Percentiles rank a stretch among this genome's conserved stretches.
These are phyloP conservation scores for Tremella mesenterica DNA, from an alignment of 768 basidiomycete genomes.

Conservation along the genomic window DNA sequence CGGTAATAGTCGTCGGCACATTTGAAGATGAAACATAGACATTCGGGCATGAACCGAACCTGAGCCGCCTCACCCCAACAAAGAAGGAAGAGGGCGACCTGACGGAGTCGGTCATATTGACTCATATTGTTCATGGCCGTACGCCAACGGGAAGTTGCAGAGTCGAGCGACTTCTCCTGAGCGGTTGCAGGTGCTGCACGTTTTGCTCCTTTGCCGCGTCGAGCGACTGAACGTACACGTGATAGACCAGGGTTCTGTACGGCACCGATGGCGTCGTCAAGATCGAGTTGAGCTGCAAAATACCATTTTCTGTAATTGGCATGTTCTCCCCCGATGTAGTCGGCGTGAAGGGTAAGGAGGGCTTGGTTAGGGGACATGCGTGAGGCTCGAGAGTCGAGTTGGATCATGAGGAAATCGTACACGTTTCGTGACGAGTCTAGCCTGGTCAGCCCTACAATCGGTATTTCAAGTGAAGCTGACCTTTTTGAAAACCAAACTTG, in stretches of 20 bases:
- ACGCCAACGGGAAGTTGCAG: slow-evolving; percentile 84
- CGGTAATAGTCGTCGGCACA: slow-evolving; percentile 99
- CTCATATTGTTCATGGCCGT: slow-evolving; percentile 99
- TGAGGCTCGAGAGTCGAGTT: slow-evolving; percentile 90
- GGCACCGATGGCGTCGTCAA: slow-evolving; percentile 92
- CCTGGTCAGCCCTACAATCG: not conserved
- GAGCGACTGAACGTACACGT: slow-evolving; percentile 71
- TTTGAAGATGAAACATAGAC: slow-evolving; percentile 99
- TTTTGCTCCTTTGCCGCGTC: slow-evolving; percentile 49
- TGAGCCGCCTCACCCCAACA: slow-evolving; percentile 99
- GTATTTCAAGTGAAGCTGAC: slow-evolving; percentile 50
- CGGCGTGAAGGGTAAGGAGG: slow-evolving; percentile 87
- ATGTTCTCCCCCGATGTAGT: slow-evolving; percentile 96
- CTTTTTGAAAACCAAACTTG: slow-evolving; percentile 99
- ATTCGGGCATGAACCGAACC: slow-evolving; percentile 92
- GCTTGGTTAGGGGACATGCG: slow-evolving; percentile 96
- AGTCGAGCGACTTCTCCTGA: slow-evolving; percentile 68
- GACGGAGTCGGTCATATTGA: slow-evolving; percentile 91
- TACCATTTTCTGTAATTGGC: slow-evolving; percentile 99
- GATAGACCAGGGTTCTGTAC: slow-evolving; percentile 82
- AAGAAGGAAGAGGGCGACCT: slow-evolving; percentile 87
- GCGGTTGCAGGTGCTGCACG: slow-evolving; percentile 47
- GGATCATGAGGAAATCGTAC: slow-evolving; percentile 98
- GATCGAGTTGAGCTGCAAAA: slow-evolving; percentile 95
- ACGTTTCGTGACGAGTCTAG: slow-evolving; percentile 45